Conservation (phyloP, 2,329 filamentous ascomycete species). For the Penicillium psychrosexuale region DNA sequence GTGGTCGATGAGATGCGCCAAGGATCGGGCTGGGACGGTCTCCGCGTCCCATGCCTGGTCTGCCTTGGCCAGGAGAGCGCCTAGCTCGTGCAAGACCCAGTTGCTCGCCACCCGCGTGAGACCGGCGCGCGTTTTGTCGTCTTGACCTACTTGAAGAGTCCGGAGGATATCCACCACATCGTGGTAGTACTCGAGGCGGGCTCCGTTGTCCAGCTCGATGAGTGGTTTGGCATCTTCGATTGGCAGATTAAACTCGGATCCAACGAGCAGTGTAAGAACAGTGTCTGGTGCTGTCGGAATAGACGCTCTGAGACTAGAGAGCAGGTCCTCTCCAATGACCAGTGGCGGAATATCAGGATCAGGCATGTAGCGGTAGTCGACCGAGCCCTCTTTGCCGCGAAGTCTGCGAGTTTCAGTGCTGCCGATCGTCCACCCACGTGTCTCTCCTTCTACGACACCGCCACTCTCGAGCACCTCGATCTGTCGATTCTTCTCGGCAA, state of each 20-base stretch:
- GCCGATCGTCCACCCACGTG: conserved; percentile 86
- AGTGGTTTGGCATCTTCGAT: conserved; percentile 81
- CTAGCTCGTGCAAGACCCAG: conserved; percentile 73
- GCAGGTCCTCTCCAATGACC: conserved; percentile 66
- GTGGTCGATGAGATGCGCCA: conserved; percentile 47
- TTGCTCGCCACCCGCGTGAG: conserved; percentile 56
- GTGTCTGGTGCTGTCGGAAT: conserved; percentile 71
- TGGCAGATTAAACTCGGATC: conserved; percentile 63
- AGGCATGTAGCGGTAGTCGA: conserved; percentile 98
- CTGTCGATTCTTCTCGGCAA: conserved; percentile 85
- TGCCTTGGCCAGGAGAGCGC: conserved; percentile 58
- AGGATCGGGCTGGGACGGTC: conserved; percentile 40
- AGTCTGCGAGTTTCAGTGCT: conserved; percentile 76
- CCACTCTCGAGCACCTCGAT: conserved; percentile 75
- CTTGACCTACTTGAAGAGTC: conserved; percentile 25
- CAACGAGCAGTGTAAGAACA: conserved; percentile 61
- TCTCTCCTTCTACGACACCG: conserved; percentile 75
- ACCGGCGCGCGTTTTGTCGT: conserved; percentile 28
- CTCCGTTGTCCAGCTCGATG: conserved; percentile 71
- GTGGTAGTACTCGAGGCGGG: conserved; percentile 74
- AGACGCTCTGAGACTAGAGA: conserved; percentile 59
- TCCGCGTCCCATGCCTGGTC: conserved; percentile 44
- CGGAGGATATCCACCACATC: conserved; percentile 42
- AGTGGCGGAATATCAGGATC: conserved; percentile 86
- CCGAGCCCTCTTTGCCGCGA: conserved; percentile 90